Evolutionary conservation across 2,329 filamentous ascomycete genomes (phyloP), one percentile per base, ranked within the genome.

Genomic region (Trichoderma endophyticum): DNA sequence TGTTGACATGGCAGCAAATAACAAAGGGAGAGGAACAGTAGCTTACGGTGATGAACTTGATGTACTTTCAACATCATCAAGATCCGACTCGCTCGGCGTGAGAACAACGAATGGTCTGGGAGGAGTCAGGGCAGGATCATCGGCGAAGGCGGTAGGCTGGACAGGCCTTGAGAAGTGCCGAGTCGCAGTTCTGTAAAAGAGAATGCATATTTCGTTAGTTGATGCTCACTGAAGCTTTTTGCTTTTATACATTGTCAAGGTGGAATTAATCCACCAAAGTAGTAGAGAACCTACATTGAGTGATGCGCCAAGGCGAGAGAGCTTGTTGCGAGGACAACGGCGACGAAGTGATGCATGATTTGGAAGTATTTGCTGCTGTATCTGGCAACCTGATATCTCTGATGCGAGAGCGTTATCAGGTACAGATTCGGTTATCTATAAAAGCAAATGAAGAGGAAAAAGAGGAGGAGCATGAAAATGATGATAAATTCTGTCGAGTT

Each of bases 161-260:
- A 57, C 54, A 2, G 73, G 73, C 6, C 68, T 71, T 26, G 73
- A 73, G 67, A 74, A 71, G 26, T 63, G 72, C 8, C 66, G 66
- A 26, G 71, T 64, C 8, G 39, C 36, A 26, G 43, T 24, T 21
- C 61, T 64, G 26, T 15, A 24, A 18, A 32, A 36, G 21, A 21
- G 18, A 14, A 57, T n/a, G 18, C 4, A 8, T 39, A 51, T 21
- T 43, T 24, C 8, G 36, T 60, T 14, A 32, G 65, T 18, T 24
- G n/a, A 18, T 30, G 26, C 4, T 4, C 15, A 21, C 14, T n/a
- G 43, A 51, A 11, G 11, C 12, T 51, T 51, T 51, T n/a, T 43
- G 15, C 0, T 4, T 43, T 43, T 18, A 6, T n/a, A 4, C 12
- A 8, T 21, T 6, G 4, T 2, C 14, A 24, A 48, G 11, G n/a